These are phyloP conservation scores for Euphorbia celastroides DNA, from an alignment of 441 rosid species.

Conservation along the genomic window DNA sequence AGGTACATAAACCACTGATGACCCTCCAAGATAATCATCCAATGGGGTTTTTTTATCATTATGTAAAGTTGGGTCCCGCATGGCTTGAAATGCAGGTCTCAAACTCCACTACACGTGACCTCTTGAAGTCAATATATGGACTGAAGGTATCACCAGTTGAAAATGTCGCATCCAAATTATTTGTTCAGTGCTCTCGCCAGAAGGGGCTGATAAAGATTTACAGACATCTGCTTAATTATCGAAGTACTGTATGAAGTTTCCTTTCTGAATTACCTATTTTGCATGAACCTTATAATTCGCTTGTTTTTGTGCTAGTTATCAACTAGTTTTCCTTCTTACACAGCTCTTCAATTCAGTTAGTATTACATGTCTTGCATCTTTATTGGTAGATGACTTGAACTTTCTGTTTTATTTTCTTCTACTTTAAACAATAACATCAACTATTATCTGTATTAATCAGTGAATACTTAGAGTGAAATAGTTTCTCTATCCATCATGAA, in stretches of 20 bases:
- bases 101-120: constrained; percentile 72
- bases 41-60: constrained; percentile 3
- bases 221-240: constrained; percentile 87
- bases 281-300: not conserved
- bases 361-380: no score
- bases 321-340: not conserved
- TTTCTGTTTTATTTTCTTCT: not conserved
- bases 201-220: constrained; percentile 88
- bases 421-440: not conserved
- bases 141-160: constrained; percentile 88
- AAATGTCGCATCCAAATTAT: constrained; percentile 83
- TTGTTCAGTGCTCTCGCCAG: constrained; percentile 97
- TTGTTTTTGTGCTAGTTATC: not conserved
- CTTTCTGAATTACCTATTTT: constrained; percentile 12
- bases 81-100: constrained; percentile 58
- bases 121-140: constrained; percentile 78
- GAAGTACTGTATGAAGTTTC: constrained; percentile 45
- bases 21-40: not conserved
- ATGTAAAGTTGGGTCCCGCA: constrained; percentile 14
- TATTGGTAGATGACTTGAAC: not conserved
- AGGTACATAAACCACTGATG: constrained; percentile 42
- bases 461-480: not conserved
- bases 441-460: no score
- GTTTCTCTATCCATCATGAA: not conserved
- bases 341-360: no score